phyloP scores from a whole-genome alignment of 1,139 yeast species.

The Arxiozyma telluris region DNA sequence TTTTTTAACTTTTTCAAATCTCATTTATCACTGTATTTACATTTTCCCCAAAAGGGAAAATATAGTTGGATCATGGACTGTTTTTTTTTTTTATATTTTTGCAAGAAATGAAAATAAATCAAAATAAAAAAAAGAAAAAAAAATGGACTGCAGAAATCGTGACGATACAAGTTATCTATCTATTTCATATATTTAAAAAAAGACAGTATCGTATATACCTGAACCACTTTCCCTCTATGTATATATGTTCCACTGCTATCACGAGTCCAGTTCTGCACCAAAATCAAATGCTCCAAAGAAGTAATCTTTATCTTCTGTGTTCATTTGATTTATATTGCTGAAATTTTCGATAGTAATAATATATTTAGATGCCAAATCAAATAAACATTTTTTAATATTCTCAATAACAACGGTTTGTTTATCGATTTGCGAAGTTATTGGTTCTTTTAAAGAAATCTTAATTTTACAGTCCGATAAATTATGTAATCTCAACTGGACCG shows the following conservation, averaged over 20 bases:
- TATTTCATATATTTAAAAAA: too few species aligned
- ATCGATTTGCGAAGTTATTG: not conserved
- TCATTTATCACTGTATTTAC: constrained; percentile 3
- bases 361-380: constrained; percentile 9
- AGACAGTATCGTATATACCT: not conserved
- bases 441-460: constrained; percentile 5
- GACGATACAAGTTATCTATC: not conserved
- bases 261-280: not conserved
- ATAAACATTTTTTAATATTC: constrained; percentile 13
- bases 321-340: constrained; percentile 5
- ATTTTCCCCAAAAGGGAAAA: constrained; percentile 9
- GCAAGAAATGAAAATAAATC: not conserved
- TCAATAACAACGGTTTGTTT: constrained; percentile 19
- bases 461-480: constrained; percentile 14
- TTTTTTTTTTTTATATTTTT: too few species aligned
- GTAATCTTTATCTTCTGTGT: not conserved
- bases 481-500: constrained; percentile 19
- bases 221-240: not conserved
- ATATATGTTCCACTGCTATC: not conserved
- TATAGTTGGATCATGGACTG: not conserved
- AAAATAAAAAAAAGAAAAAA: too few species aligned
- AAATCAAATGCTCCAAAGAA: not conserved
- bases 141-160: not conserved
- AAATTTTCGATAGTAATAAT: constrained; percentile 15
- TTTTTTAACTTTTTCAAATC: not conserved